phyloP scores from a whole-genome alignment of 345 rosid species.

The Barbarea vulgaris region DNA sequence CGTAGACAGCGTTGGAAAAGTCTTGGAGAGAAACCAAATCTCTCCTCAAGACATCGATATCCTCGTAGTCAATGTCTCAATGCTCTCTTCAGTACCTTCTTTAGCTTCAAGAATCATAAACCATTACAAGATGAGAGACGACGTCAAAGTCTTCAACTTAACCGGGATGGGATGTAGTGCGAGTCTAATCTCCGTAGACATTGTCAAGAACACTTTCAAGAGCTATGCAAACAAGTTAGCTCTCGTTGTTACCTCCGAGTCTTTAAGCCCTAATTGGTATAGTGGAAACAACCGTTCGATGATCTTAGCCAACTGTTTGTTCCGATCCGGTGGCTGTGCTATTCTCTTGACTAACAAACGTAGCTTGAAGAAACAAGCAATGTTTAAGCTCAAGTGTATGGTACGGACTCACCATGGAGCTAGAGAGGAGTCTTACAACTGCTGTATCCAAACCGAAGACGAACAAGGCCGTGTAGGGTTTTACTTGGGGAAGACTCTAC shows the following conservation, averaged over 20 bases:
- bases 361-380: constrained; percentile 48
- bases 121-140: constrained; percentile 73
- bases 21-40: constrained; percentile 61
- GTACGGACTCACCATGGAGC: constrained; percentile 91
- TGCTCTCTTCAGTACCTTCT: constrained; percentile 69
- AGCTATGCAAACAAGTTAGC: constrained; percentile 56
- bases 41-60: constrained; percentile 72
- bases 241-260: constrained; percentile 72
- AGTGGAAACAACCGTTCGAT: constrained; percentile 79
- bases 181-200: constrained; percentile 70
- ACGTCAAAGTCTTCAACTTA: constrained; percentile 65
- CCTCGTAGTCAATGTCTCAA: constrained; percentile 79
- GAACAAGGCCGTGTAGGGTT: constrained; percentile 66
- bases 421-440: constrained; percentile 66
- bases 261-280: constrained; percentile 83
- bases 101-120: constrained; percentile 66
- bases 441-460: constrained; percentile 76
- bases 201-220: constrained; percentile 65
- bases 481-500: constrained; percentile 71
- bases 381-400: constrained; percentile 72
- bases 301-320: constrained; percentile 84
- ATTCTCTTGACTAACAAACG: constrained; percentile 74
- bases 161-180: constrained; percentile 97
- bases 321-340: constrained; percentile 82
- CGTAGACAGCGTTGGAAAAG: constrained; percentile 57